Evolutionary conservation across 1,139 yeast species (phyloP).

Genomic region (Taphrina populina): DNA sequence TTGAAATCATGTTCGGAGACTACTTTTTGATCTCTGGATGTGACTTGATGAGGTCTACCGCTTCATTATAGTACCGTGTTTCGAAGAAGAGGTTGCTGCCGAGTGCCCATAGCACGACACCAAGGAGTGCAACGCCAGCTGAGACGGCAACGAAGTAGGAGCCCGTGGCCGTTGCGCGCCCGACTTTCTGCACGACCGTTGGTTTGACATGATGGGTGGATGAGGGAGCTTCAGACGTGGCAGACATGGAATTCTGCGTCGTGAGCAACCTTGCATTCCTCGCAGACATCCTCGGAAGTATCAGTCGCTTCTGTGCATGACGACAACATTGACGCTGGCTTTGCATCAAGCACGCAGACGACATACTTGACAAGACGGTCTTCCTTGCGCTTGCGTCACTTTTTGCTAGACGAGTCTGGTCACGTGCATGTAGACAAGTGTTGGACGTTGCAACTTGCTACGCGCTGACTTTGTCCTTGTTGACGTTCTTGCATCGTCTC

Average conservation of each 20-base stretch:
- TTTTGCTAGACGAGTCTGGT: too few relatives aligned
- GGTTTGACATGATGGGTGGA: not conserved
- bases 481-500: too few relatives aligned
- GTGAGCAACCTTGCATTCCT: too few relatives aligned
- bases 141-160: constrained; percentile 23
- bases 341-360: too few relatives aligned
- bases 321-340: too few relatives aligned
- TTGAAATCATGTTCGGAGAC: not conserved
- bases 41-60: constrained; percentile 42
- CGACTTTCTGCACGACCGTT: constrained; percentile 13
- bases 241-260: not conserved
- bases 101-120: constrained; percentile 29
- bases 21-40: constrained; percentile 37
- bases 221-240: constrained; percentile 1
- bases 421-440: too few relatives aligned
- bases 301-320: too few relatives aligned
- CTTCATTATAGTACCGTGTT: constrained; percentile 28
- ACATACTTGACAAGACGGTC: too few relatives aligned
- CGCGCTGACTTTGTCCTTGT: too few relatives aligned
- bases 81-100: constrained; percentile 29
- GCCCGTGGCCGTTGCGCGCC: constrained; percentile 30
- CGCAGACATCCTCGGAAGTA: too few relatives aligned
- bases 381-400: too few relatives aligned
- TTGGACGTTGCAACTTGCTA: too few relatives aligned
- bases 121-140: constrained; percentile 25